phyloP scores from a whole-genome alignment of 2,329 filamentous ascomycete genomes.

The Neonectria magnoliae region DNA sequence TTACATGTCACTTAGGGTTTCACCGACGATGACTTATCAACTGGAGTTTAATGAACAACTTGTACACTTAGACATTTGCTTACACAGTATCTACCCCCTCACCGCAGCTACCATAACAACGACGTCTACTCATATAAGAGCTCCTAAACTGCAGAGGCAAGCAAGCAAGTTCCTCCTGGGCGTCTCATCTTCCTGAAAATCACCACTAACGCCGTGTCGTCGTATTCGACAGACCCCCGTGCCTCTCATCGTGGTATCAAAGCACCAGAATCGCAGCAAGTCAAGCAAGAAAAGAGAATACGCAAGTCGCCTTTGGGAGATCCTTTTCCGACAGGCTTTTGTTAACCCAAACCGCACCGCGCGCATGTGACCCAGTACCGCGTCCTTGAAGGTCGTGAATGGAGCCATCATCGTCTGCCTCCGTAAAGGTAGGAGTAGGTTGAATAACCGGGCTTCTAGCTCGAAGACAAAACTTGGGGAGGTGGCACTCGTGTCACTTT shows the following conservation, averaged over 20 bases:
- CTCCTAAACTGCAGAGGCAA: not conserved
- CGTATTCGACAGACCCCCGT: constrained; percentile 37
- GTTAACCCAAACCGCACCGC: not conserved
- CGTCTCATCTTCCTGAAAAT: constrained; percentile 27
- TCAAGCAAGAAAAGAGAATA: constrained; percentile 29
- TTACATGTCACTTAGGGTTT: not conserved
- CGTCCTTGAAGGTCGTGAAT: not conserved
- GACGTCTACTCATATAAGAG: not conserved
- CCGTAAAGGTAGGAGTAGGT: constrained; percentile 6
- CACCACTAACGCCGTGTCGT: constrained; percentile 44
- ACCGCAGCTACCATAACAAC: not conserved
- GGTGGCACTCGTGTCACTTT: constrained; percentile 43
- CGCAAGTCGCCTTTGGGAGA: constrained; percentile 2
- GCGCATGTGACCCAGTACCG: not conserved
- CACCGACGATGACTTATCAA: not conserved
- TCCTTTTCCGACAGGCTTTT: constrained; percentile 3
- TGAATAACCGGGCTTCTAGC: constrained; percentile 34
- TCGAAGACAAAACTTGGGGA: constrained; percentile 33
- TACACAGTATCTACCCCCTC: not conserved
- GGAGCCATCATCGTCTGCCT: not conserved
- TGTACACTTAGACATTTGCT: constrained; percentile 3
- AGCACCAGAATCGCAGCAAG: constrained; percentile 29
- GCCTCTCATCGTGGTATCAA: constrained; percentile 40
- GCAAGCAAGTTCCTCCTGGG: not conserved
- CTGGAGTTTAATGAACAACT: not conserved